Percentiles rank a stretch among this genome's conserved stretches.
Evolutionary conservation across 768 basidiomycete species (phyloP).

Genomic region (Pulveroboletus sp.): DNA sequence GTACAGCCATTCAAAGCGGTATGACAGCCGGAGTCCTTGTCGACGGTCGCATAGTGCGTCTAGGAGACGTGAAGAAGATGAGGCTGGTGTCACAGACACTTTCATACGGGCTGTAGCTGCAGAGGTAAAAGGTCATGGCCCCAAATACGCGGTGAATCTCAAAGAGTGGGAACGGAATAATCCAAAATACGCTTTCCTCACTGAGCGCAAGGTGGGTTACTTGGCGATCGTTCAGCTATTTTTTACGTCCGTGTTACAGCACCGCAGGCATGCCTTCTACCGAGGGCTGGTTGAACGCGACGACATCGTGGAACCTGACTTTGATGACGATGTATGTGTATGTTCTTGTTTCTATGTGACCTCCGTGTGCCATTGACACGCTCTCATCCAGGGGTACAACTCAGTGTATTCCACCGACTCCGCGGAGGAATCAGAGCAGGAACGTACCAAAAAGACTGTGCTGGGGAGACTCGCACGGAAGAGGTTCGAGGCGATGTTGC

Average conservation of each 20-base stretch:
- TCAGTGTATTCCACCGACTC: constrained; percentile 90
- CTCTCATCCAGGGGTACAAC: constrained; percentile 63
- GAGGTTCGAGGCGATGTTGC: constrained; percentile 87
- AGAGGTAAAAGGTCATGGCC: constrained; percentile 78
- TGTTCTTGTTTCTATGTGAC: constrained; percentile 11
- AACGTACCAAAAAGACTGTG: constrained; percentile 68
- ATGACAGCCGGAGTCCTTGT: constrained; percentile 45
- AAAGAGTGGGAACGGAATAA: constrained; percentile 75
- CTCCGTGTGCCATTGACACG: constrained; percentile 6
- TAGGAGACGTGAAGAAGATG: constrained; percentile 46
- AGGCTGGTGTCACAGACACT: constrained; percentile 62
- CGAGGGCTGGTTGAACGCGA: constrained; percentile 60
- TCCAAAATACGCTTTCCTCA: constrained; percentile 76
- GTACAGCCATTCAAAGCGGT: constrained; percentile 45
- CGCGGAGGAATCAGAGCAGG: constrained; percentile 88
- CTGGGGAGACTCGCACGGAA: constrained; percentile 77
- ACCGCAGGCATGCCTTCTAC: constrained; percentile 68
- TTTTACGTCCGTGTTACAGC: constrained; percentile 37
- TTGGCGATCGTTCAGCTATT: neutral
- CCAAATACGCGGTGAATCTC: constrained; percentile 69
- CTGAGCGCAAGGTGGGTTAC: constrained; percentile 45
- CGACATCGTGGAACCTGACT: constrained; percentile 56
- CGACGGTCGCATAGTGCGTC: constrained; percentile 33
- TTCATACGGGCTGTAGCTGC: constrained; percentile 86
- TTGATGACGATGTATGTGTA: constrained; percentile 75